A percentile compares a stretch with the other conserved stretches of the same genome.
phyloP scores from a whole-genome alignment of 2,329 filamentous ascomycete genomes.

The Penicillium sp. region DNA sequence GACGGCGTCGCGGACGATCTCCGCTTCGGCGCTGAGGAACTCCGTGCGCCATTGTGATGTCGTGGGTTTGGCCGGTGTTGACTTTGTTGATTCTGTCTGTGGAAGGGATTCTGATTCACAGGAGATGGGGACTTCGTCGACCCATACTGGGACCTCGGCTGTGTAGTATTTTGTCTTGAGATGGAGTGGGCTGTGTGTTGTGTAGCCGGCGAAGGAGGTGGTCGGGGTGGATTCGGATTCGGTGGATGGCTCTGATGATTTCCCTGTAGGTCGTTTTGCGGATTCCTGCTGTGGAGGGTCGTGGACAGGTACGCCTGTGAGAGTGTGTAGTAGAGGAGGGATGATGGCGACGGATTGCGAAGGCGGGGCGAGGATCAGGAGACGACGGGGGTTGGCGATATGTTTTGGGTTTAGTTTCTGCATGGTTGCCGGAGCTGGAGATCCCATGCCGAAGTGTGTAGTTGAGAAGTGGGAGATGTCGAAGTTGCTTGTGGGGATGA shows the following conservation, averaged over 20 bases:
- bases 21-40: conserved; percentile 39
- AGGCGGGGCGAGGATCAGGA: conserved; percentile 38
- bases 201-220: conserved; percentile 43
- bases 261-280: conserved; percentile 1
- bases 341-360: conserved; percentile 33
- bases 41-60: conserved; percentile 35
- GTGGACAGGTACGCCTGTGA: conserved; percentile 32
- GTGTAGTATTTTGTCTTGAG: conserved; percentile 43
- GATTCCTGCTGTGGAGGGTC: conserved; percentile 19
- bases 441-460: conserved; percentile 10
- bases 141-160: conserved; percentile 43
- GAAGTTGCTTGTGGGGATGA: neutral
- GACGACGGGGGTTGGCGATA: conserved; percentile 39
- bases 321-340: conserved; percentile 33
- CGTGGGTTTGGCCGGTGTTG: conserved; percentile 11
- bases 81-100: neutral
- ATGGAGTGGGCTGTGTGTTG: conserved; percentile 39
- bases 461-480: neutral
- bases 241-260: conserved; percentile 1
- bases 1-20: conserved; percentile 42
- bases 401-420: conserved; percentile 14
- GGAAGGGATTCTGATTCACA: too few species aligned
- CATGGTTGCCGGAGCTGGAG: conserved; percentile 7
- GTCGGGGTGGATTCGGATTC: conserved; percentile 12
- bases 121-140: conserved; percentile 40